These are phyloP conservation scores for Cytospora mali DNA, from an alignment of 2,329 filamentous ascomycete species.

Conservation along the genomic window DNA sequence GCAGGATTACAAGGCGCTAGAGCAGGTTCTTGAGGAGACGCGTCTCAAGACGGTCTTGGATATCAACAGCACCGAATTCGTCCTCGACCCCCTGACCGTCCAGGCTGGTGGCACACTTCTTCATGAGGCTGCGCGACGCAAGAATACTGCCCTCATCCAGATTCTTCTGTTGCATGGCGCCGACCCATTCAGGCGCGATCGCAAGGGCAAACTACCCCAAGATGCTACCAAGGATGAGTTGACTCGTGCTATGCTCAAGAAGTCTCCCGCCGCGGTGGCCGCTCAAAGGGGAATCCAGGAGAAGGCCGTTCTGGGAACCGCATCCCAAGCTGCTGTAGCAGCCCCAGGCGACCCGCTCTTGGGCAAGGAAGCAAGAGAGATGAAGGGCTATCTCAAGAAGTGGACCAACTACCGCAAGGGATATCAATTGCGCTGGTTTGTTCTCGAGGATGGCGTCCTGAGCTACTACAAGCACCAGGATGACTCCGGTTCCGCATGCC, in stretches of 20 bases:
- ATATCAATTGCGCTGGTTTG: conserved; percentile 97
- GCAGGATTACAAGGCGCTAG: conserved; percentile 75
- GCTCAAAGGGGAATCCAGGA: conserved; percentile 96
- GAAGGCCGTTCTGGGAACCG: conserved; percentile 83
- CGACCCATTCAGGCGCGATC: conserved; percentile 92
- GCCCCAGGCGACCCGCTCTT: conserved; percentile 64
- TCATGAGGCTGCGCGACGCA: conserved; percentile 89
- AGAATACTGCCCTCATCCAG: conserved; percentile 85
- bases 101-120: conserved; percentile 88
- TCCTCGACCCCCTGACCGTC: conserved; percentile 75
- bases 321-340: conserved; percentile 57
- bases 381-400: conserved; percentile 98
- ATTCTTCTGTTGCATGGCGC: conserved; percentile 90
- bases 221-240: conserved; percentile 95
- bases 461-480: conserved; percentile 99
- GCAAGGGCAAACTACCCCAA: conserved; percentile 92
- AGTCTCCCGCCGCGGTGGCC: conserved; percentile 89
- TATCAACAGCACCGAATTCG: conserved; percentile 88
- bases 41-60: conserved; percentile 85
- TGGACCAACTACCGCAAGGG: conserved; percentile 99
- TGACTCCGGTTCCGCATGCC: conserved; percentile 92
- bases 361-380: conserved; percentile 87
- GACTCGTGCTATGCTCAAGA: conserved; percentile 86
- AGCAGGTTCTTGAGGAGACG: conserved; percentile 80
- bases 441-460: conserved; percentile 92